These are phyloP conservation scores for Ustilago vetiveriae DNA, from an alignment of 1,284 basidiomycete species.

Conservation along the genomic window DNA sequence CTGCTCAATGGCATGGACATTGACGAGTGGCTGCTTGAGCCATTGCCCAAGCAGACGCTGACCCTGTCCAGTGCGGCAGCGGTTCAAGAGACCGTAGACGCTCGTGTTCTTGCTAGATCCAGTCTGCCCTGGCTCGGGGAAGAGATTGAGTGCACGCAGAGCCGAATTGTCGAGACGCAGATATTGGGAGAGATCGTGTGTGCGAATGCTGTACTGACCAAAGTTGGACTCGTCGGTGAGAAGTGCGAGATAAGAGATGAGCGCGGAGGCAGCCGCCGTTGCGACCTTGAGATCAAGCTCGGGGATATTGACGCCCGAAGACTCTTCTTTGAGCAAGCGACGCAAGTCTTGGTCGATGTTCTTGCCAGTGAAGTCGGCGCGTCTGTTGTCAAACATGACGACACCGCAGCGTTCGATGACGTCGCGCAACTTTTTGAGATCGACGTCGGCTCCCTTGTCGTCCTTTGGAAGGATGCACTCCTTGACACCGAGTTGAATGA, in stretches of 20 bases:
- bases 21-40: constrained; percentile 96
- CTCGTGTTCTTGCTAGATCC: constrained; percentile 69
- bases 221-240: constrained; percentile 84
- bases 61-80: constrained; percentile 96
- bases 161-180: constrained; percentile 97
- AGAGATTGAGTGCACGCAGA: constrained; percentile 85
- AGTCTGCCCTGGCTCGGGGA: constrained; percentile 72
- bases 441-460: constrained; percentile 75
- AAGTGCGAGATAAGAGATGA: constrained; percentile 84
- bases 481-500: constrained; percentile 96
- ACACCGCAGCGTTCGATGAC: constrained; percentile 86
- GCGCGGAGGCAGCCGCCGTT: constrained; percentile 81
- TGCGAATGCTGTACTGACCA: constrained; percentile 80
- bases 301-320: constrained; percentile 66
- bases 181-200: constrained; percentile 91
- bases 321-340: constrained; percentile 73
- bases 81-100: constrained; percentile 87
- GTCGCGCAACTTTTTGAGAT: constrained; percentile 71
- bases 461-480: constrained; percentile 78
- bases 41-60: constrained; percentile 88
- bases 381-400: constrained; percentile 86
- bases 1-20: constrained; percentile 83
- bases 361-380: constrained; percentile 80
- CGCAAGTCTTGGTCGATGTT: constrained; percentile 86
- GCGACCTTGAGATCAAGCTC: constrained; percentile 82